These are phyloP conservation scores for Phytophthora ohioensis DNA, from an alignment of 352 stramenopile genomes.

Conservation along the genomic window DNA sequence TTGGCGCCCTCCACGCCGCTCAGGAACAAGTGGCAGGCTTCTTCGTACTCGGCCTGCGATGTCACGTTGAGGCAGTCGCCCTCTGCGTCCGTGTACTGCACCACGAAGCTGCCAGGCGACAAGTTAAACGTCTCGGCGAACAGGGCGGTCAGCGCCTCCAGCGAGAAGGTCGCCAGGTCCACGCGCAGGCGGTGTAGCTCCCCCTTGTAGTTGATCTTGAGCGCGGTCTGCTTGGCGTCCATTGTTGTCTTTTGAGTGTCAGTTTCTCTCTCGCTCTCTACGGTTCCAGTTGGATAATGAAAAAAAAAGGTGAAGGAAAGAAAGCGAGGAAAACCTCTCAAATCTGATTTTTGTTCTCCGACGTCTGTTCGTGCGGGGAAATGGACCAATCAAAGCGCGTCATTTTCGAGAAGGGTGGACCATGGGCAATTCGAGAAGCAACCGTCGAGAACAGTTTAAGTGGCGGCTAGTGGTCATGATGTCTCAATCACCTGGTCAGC, in stretches of 20 bases:
- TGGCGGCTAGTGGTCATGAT: not conserved
- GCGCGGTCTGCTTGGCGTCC: conserved; percentile 60
- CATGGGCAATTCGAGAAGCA: conserved; percentile 19
- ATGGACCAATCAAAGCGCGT: conserved; percentile 26
- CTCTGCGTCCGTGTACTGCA: conserved; percentile 88
- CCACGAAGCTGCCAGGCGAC: conserved; percentile 52
- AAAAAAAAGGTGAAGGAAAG: conserved; percentile 5
- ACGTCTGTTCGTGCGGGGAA: conserved; percentile 24
- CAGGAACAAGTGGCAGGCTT: conserved; percentile 70
- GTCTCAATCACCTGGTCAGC: not conserved
- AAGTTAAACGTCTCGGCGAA: conserved; percentile 75
- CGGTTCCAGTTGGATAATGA: conserved; percentile 47
- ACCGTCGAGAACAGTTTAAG: not conserved
- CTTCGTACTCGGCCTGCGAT: conserved; percentile 72
- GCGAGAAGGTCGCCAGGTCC: conserved; percentile 60
- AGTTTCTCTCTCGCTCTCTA: conserved; percentile 21
- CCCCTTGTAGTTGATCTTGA: conserved; percentile 87
- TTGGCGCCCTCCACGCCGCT: conserved; percentile 41
- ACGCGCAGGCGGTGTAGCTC: conserved; percentile 86
- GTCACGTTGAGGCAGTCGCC: conserved; percentile 77
- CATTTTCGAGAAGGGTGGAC: conserved; percentile 31
- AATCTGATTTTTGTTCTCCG: conserved; percentile 38
- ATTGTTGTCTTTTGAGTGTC: conserved; percentile 36
- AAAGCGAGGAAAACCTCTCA: conserved; percentile 10
- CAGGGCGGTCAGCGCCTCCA: conserved; percentile 57